Conservation (phyloP, 306 rosid genomes). For the Benincasa hispida region DNA sequence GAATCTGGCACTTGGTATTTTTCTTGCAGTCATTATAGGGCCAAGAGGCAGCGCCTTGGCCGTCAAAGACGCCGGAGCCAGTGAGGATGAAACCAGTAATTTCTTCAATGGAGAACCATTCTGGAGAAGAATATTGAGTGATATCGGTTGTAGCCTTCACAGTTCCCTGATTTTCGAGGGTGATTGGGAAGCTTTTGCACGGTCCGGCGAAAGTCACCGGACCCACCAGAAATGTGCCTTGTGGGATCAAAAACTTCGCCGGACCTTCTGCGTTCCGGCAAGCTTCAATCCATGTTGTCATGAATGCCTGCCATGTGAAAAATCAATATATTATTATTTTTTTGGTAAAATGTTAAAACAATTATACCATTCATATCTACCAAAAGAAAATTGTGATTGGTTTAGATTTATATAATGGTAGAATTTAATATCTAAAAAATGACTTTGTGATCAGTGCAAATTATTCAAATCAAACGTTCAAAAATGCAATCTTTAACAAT, state of each 20-base stretch:
- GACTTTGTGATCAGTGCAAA: no score
- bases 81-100: slow-evolving; percentile 27
- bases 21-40: slow-evolving; percentile 11
- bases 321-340: neutral
- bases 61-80: slow-evolving; percentile 53
- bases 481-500: no score
- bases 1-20: slow-evolving; percentile 10
- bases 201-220: slow-evolving; percentile 56
- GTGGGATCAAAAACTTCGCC: slow-evolving; percentile 45
- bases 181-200: slow-evolving; percentile 41
- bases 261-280: slow-evolving; percentile 22
- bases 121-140: slow-evolving; percentile 25
- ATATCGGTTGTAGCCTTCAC: slow-evolving; percentile 34
- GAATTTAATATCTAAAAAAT: no score
- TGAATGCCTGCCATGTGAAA: slow-evolving; percentile 36
- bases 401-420: neutral
- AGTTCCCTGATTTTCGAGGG: slow-evolving; percentile 31
- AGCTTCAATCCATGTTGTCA: slow-evolving; percentile 52
- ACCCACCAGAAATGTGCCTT: slow-evolving; percentile 27
- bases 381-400: neutral
- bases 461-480: no score
- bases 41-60: slow-evolving; percentile 49
- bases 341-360: no score
- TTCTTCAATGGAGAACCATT: slow-evolving; percentile 41
- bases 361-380: no score